A percentile compares a stretch with the other conserved stretches of the same genome.
Conservation (phyloP, 2,329 filamentous ascomycete genomes). For the Amauroascus niger region DNA sequence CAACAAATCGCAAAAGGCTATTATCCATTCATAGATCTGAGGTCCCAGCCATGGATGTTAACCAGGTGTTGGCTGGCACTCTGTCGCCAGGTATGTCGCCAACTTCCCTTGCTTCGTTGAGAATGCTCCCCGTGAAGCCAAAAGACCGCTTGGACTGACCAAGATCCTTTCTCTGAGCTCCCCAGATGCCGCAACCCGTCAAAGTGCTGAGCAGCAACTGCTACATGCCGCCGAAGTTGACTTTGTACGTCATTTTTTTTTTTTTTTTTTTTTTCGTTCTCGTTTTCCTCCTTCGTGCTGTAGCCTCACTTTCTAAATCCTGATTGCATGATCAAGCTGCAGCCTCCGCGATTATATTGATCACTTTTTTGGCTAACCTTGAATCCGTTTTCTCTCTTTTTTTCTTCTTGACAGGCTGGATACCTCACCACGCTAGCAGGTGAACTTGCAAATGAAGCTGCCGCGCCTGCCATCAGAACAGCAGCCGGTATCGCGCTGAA, state of each 20-base stretch:
- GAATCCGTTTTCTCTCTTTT: neutral
- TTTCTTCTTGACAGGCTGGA: conserved; percentile 53
- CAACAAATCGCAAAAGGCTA: no score
- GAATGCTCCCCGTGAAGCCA: no score
- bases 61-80: conserved; percentile 93
- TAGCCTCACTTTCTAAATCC: no score
- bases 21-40: conserved; percentile 3
- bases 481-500: conserved; percentile 94
- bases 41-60: conserved; percentile 78
- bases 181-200: conserved; percentile 78
- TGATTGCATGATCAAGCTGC: no score
- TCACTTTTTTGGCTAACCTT: conserved; percentile 1
- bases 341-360: neutral
- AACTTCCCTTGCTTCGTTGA: neutral
- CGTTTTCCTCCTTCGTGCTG: no score
- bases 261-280: neutral
- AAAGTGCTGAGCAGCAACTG: conserved; percentile 88
- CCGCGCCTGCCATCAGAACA: conserved; percentile 73
- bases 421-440: conserved; percentile 89
- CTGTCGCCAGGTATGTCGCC: conserved; percentile 74
- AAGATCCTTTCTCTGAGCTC: neutral
- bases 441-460: conserved; percentile 84
- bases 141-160: neutral
- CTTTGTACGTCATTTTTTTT: conserved; percentile 58
- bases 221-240: conserved; percentile 84